These are phyloP conservation scores for Neoboletus magnificus DNA, from an alignment of 768 basidiomycete species.

Conservation along the genomic window DNA sequence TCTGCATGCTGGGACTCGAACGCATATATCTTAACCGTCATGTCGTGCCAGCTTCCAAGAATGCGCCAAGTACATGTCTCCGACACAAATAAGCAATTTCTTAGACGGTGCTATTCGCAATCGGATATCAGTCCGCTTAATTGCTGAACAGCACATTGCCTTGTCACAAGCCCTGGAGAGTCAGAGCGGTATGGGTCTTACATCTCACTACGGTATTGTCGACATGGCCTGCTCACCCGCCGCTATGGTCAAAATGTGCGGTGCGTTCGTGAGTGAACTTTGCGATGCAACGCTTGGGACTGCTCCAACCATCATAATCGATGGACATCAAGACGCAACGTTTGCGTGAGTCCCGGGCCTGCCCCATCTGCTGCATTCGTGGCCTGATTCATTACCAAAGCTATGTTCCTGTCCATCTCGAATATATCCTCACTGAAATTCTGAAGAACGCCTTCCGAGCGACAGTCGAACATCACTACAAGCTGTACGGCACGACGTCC, in stretches of 20 bases:
- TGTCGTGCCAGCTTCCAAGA: constrained; percentile 68
- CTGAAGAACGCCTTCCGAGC: constrained; percentile 91
- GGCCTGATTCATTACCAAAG: constrained; percentile 36
- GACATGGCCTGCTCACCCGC: constrained; percentile 69
- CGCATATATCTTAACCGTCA: background rate
- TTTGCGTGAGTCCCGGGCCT: constrained; percentile 63
- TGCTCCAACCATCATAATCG: constrained; percentile 62
- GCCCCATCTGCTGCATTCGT: constrained; percentile 1
- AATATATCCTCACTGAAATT: constrained; percentile 88
- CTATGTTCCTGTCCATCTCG: constrained; percentile 86
- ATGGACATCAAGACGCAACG: constrained; percentile 66
- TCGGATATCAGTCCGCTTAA: constrained; percentile 82
- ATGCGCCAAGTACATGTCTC: constrained; percentile 77
- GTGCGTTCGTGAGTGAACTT: constrained; percentile 77
- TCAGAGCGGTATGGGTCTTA: constrained; percentile 26
- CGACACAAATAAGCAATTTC: constrained; percentile 74
- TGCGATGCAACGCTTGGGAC: constrained; percentile 82
- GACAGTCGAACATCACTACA: constrained; percentile 72
- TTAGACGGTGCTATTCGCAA: constrained; percentile 82
- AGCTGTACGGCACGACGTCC: constrained; percentile 35
- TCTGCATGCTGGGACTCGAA: background rate
- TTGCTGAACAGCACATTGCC: constrained; percentile 89
- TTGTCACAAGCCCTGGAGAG: constrained; percentile 65
- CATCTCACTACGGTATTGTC: constrained; percentile 66
- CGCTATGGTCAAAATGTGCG: constrained; percentile 74